Evolutionary conservation across 2,329 filamentous ascomycete genomes (phyloP), one percentile per base, ranked within the genome.

Genomic region (Xylariaceae sp.): DNA sequence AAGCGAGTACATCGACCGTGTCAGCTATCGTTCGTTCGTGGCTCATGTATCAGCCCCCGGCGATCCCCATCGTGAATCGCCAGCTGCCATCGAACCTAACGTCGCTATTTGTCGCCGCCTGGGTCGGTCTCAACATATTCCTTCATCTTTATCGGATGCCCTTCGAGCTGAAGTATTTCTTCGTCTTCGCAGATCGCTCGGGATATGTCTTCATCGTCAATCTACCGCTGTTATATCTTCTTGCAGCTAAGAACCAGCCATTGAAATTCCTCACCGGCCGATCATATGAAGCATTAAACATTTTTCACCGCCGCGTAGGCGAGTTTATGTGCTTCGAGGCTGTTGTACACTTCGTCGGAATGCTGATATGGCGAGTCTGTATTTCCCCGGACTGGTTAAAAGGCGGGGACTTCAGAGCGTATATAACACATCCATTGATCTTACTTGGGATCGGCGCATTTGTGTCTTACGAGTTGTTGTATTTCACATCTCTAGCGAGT

Each of bases 191-290:
- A 49, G 81, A 85, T 59, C 71, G 81, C 30, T 73, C 76, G 35
- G 80, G 79, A 5, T 70, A 77, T 39, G 60, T 83, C 18, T 76
- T 77, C 56, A 63, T 74, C 44, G 71, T 69, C 59, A 76, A 77
- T 57, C 65, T 77, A 1, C 74, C 74, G 0, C 62, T 76, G 4
- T 70, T 86, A 3, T 86, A 87, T 62, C 68, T 86, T 5, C 71
- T 87, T 3, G 76, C 80, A 2, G 83, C 84, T 31, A 87, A 87
- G 63, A 86, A 82, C 51, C 82, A 85, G 54, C 83, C 83, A 0
- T 61, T 86, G 32, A 78, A 78, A 50, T 57, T 73, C 2, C 67
- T 87, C 15, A 85, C 82, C 0, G 82, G 83, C 4, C 76, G 77
- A 54, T 85, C 82, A 0, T 87, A 87, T 59, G 83, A 86, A 64